phyloP scores from a whole-genome alignment of 768 basidiomycete species.

The Termitomyces bulborhizus region DNA sequence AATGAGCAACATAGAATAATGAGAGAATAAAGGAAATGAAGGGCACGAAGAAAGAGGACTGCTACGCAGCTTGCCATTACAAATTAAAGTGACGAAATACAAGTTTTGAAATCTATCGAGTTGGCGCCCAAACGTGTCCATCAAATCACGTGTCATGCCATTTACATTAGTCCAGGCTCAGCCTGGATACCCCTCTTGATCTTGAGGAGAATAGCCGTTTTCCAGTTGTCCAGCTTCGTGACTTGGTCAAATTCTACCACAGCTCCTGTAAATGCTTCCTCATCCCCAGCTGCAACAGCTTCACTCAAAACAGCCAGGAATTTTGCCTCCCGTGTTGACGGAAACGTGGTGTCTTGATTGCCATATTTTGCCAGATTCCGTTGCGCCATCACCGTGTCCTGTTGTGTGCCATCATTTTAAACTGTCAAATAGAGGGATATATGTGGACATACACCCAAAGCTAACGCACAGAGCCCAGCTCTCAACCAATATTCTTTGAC shows the following conservation, averaged over 20 bases:
- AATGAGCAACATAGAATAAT: conserved; percentile 33
- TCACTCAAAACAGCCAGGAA: conserved; percentile 76
- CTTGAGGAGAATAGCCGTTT: conserved; percentile 84
- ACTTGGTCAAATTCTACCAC: conserved; percentile 92
- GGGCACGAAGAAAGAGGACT: conserved; percentile 39
- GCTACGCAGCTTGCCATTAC: conserved; percentile 40
- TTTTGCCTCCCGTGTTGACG: conserved; percentile 87
- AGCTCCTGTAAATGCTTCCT: conserved; percentile 68
- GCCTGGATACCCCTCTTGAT: conserved; percentile 78
- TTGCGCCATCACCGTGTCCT: conserved; percentile 83
- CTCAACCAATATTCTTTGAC: conserved; percentile 98
- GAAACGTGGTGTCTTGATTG: conserved; percentile 80
- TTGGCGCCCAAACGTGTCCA: neutral
- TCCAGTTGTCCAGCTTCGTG: conserved; percentile 93
- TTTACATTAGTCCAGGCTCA: conserved; percentile 31
- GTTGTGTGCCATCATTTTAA: neutral
- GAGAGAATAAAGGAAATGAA: conserved; percentile 55
- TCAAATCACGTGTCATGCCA: conserved; percentile 1
- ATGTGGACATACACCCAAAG: conserved; percentile 60
- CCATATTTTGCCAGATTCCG: conserved; percentile 75
- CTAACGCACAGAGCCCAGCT: conserved; percentile 82
- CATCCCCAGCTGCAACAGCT: conserved; percentile 46
- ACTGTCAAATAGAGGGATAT: neutral
- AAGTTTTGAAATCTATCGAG: neutral
- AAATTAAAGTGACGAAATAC: neutral